A percentile compares a stretch with the other conserved stretches of the same genome.
phyloP scores from a whole-genome alignment of 2,329 filamentous ascomycete genomes.

The Alternaria ventricosa region DNA sequence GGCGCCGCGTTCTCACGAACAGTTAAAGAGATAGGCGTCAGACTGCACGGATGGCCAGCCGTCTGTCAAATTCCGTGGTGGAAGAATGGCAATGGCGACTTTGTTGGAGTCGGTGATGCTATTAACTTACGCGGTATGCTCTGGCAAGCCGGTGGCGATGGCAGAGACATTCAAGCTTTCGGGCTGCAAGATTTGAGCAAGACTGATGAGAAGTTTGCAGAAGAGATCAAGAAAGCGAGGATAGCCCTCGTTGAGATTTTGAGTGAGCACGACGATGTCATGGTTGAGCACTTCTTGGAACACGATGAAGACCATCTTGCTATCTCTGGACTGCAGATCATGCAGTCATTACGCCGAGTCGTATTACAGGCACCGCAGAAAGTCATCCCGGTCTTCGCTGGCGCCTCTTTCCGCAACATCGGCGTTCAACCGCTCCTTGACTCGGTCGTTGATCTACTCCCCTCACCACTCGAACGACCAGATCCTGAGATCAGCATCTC shows the following conservation, averaged over 20 bases:
- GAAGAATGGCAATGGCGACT: conserved; percentile 72
- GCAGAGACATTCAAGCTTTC: conserved; percentile 65
- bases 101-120: conserved; percentile 85
- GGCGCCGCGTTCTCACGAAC: conserved; percentile 84
- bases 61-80: conserved; percentile 97
- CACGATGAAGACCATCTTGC: conserved; percentile 73
- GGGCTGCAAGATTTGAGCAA: conserved; percentile 61
- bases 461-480: conserved; percentile 79
- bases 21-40: conserved; percentile 81
- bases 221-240: conserved; percentile 78
- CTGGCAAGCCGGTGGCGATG: conserved; percentile 73
- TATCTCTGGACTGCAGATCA: conserved; percentile 71
- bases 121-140: conserved; percentile 76
- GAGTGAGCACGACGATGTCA: conserved; percentile 84
- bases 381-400: conserved; percentile 87
- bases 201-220: conserved; percentile 59
- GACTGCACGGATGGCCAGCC: conserved; percentile 83
- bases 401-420: conserved; percentile 91
- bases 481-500: conserved; percentile 78
- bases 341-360: conserved; percentile 74
- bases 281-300: conserved; percentile 85
- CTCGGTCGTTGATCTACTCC: conserved; percentile 85
- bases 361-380: conserved; percentile 71
- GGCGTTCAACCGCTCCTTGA: conserved; percentile 92
- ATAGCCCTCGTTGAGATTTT: conserved; percentile 80